Evolutionary conservation across 257 asterid species (phyloP), one percentile per base, ranked within the genome.

Genomic region (Schizonepeta tenuifolia): DNA sequence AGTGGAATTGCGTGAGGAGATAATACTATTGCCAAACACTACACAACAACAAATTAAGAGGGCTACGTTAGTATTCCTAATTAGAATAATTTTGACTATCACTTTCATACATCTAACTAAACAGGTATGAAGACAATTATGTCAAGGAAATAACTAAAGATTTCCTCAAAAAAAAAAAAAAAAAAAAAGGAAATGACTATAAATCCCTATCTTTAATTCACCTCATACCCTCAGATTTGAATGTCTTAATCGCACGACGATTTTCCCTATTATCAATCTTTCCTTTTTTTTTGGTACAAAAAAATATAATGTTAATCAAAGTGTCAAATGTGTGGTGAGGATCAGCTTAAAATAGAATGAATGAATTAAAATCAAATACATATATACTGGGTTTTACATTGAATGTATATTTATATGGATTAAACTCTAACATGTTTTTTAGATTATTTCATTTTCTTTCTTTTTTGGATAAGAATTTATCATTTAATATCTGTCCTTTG

Each of bases 41-140:
- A 67, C 5, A 60, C 72, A 36, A 71, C 77, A 75, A 64, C 28
- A 70, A 22, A 55, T n/a, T 26, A 43, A 53, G 62, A 59, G 64
- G 53, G 55, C 56, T 54, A 54, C 66, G 66, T 49, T 53, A 64
- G 33, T 24, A n/a, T 58, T 76, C 51, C 36, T 20, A 65, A 74
- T 60, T 68, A 71, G 53, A 81, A 43, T 80, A 73, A 71, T 76
- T 76, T 66, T 77, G 81, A 82, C 87, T 79, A 76, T 86, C 95
- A 76, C 83, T 86, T 79, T 88, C 95, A 76, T 63, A 38, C 50
- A 54, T 71, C 78, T 49, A 76, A 70, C 75, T 41, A 59, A 67
- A 51, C 58, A 63, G 9, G 38, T 73, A 53, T 65, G 51, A 69
- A 62, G 15, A 74, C 73, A 78, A 80, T 51, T 74, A 62, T 59